phyloP scores from a whole-genome alignment of 129 eudicot genomes.

The Arctium lappa region DNA sequence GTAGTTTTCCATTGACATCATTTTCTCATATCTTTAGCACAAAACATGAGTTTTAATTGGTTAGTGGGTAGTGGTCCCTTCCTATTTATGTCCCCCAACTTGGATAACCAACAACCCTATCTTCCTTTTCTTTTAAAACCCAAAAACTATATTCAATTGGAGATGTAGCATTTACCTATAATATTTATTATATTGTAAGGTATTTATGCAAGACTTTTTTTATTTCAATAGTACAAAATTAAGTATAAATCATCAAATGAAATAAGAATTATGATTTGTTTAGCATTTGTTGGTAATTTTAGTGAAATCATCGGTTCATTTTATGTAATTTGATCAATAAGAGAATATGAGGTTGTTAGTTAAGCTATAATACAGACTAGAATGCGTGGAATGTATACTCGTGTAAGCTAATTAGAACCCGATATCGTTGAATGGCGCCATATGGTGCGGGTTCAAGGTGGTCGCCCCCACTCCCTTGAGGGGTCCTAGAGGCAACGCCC shows the following conservation, averaged over 20 bases:
- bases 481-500: too few species aligned
- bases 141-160: neutral
- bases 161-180: neutral
- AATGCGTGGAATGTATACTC: neutral
- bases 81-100: neutral
- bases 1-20: constrained; percentile 1
- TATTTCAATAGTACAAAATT: neutral
- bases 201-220: neutral
- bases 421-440: neutral
- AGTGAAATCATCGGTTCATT: too few species aligned
- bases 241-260: neutral
- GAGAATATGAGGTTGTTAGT: too few species aligned
- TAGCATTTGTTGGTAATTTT: neutral
- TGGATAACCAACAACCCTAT: constrained; percentile 7
- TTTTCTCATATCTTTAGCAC: neutral
- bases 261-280: neutral
- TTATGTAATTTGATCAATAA: neutral
- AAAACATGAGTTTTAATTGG: constrained; percentile 1
- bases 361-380: too few species aligned
- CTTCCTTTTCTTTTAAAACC: neutral
- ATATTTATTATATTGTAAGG: neutral
- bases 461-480: too few species aligned
- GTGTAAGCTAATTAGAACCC: too few species aligned
- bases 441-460: neutral
- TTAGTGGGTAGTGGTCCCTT: constrained; percentile 19